Conservation (phyloP, 768 basidiomycete species). For the Inosperma sp. region DNA sequence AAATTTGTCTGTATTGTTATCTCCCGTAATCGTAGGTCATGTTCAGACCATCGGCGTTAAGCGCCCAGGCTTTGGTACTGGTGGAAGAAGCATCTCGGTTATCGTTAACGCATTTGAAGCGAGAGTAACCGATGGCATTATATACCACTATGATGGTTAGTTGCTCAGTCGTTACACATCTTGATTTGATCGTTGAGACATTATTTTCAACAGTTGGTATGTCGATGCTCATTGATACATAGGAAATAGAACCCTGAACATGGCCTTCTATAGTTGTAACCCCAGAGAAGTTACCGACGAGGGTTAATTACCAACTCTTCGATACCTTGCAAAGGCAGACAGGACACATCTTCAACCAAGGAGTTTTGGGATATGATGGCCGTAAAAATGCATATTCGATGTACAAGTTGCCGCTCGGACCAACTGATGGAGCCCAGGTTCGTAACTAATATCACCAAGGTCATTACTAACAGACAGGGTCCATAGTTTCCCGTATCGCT, state of each 20-base stretch:
- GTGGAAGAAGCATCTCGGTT: slow-evolving; percentile 26
- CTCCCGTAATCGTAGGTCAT: slow-evolving; percentile 17
- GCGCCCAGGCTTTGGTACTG: slow-evolving; percentile 52
- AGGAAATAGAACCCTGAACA: background rate
- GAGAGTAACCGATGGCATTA: slow-evolving; percentile 46
- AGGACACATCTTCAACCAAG: slow-evolving; percentile 54
- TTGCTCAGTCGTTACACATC: background rate
- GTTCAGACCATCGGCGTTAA: slow-evolving; percentile 56
- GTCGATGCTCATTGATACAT: background rate
- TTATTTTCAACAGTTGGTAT: slow-evolving; percentile 24
- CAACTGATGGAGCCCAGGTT: slow-evolving; percentile 48
- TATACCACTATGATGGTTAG: slow-evolving; percentile 65
- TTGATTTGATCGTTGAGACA: background rate
- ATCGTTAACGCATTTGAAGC: slow-evolving; percentile 46
- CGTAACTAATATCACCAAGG: slow-evolving; percentile 11
- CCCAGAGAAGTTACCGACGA: slow-evolving; percentile 24
- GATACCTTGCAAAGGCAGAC: slow-evolving; percentile 50
- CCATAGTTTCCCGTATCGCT: slow-evolving; percentile 62
- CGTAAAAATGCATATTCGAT: slow-evolving; percentile 69
- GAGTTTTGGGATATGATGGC: slow-evolving; percentile 70
- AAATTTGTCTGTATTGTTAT: too few species aligned
- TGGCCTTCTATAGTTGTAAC: slow-evolving; percentile 19
- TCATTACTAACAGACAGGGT: background rate
- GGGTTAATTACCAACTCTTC: slow-evolving; percentile 64
- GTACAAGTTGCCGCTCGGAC: slow-evolving; percentile 53